A percentile compares a stretch with the other conserved stretches of the same genome.
phyloP scores from a whole-genome alignment of 805 yeast species.

The Ogataea glucozyma region DNA sequence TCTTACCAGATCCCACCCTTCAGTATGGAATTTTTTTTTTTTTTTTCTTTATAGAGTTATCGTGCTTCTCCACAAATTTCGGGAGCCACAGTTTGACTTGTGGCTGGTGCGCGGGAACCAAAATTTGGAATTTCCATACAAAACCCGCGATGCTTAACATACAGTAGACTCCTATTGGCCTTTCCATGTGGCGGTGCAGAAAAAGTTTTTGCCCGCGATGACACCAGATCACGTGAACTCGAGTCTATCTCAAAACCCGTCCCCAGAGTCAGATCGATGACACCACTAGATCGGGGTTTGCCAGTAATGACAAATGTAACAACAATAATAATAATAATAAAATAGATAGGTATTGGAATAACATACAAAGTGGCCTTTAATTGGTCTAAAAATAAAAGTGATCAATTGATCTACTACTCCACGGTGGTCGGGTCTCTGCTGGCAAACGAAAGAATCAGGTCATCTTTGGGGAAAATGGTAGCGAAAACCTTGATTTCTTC shows the following conservation, averaged over 20 bases:
- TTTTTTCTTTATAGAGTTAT: background rate
- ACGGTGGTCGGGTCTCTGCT: conserved; percentile 54
- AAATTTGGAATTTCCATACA: background rate
- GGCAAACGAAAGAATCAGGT: conserved; percentile 75
- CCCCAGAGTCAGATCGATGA: background rate
- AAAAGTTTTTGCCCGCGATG: conserved; percentile 1
- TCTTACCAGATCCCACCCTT: conserved; percentile 3
- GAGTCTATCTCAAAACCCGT: conserved; percentile 10
- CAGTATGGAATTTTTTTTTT: background rate
- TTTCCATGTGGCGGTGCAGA: conserved; percentile 16
- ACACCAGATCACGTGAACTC: conserved; percentile 17
- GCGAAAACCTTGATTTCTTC: conserved; percentile 97
- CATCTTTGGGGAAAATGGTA: conserved; percentile 97
- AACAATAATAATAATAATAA: background rate
- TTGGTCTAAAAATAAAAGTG: conserved; percentile 1
- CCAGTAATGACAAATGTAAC: background rate
- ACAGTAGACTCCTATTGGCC: conserved; percentile 9
- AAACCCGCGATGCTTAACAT: conserved; percentile 8
- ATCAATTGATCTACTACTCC: too few relatives aligned
- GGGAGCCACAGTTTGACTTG: conserved; percentile 14
- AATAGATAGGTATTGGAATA: background rate
- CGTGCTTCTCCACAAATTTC: conserved; percentile 9
- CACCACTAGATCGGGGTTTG: conserved; percentile 4
- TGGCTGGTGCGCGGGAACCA: conserved; percentile 10
- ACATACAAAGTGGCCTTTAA: conserved; percentile 7